These are phyloP conservation scores for Phaeophleospora eucalypticola DNA, from an alignment of 2,329 filamentous ascomycete species.

Conservation along the genomic window DNA sequence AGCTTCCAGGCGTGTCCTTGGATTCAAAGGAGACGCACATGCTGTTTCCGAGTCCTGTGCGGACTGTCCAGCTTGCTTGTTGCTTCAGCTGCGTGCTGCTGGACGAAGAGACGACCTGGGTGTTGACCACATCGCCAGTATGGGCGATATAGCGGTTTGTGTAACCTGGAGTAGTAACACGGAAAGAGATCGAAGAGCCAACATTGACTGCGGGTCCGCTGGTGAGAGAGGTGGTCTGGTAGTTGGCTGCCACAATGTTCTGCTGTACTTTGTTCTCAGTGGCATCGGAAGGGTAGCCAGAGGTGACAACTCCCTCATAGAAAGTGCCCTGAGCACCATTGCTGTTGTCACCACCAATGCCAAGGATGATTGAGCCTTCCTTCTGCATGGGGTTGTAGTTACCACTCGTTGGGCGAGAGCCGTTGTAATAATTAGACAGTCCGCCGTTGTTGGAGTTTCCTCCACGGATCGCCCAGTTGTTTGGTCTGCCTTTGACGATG, in stretches of 20 bases:
- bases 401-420: conserved; percentile 47
- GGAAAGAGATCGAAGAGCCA: conserved; percentile 52
- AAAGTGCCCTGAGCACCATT: conserved; percentile 50
- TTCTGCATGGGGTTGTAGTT: conserved; percentile 61
- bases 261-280: conserved; percentile 49
- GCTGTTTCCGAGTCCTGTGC: conserved; percentile 52
- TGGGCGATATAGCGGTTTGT: conserved; percentile 54
- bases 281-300: conserved; percentile 57
- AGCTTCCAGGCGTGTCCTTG: conserved; percentile 54
- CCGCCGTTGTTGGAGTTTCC: conserved; percentile 52
- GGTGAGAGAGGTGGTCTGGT: conserved; percentile 46
- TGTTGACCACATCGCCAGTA: conserved; percentile 48
- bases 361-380: conserved; percentile 61
- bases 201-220: conserved; percentile 48
- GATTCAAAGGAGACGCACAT: conserved; percentile 59
- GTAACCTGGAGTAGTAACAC: conserved; percentile 52
- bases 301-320: conserved; percentile 62
- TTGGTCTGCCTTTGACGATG: conserved; percentile 52
- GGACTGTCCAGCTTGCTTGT: conserved; percentile 52
- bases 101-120: conserved; percentile 51
- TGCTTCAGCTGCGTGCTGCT: conserved; percentile 49
- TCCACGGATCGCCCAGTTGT: conserved; percentile 58
- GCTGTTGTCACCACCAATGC: conserved; percentile 63
- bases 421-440: conserved; percentile 57
- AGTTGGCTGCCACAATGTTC: conserved; percentile 46